Evolutionary conservation across 345 rosid species (phyloP).

Genomic region (Isatis tinctoria): DNA sequence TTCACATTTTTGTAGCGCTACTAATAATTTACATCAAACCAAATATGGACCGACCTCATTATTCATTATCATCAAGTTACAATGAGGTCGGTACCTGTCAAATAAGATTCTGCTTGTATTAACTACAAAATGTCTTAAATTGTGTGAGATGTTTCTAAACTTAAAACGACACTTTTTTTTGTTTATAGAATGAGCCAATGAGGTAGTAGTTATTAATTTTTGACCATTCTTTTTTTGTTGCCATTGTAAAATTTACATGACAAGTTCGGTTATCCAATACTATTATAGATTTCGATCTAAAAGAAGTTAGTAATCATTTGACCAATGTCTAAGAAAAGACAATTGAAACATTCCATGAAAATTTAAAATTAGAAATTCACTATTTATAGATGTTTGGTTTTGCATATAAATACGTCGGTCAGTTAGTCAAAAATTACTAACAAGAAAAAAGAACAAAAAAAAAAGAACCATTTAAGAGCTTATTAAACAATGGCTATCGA

Average conservation of each 20-base stretch:
- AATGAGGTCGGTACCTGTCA: no score
- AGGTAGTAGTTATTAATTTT: neutral
- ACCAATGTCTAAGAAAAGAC: conserved; percentile 9
- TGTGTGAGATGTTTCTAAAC: neutral
- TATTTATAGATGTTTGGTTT: conserved; percentile 3
- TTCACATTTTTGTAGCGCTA: conserved; percentile 24
- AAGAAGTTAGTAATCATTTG: neutral
- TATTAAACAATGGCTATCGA: conserved; percentile 27
- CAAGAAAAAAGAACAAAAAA: neutral
- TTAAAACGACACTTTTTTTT: no score
- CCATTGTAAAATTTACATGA: neutral
- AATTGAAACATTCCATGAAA: conserved; percentile 12
- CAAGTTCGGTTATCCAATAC: neutral
- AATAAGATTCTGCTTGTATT: neutral
- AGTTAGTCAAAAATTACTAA: neutral
- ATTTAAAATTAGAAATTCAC: neutral
- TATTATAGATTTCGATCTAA: conserved; percentile 4
- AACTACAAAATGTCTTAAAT: neutral
- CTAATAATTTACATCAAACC: neutral
- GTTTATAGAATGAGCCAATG: no score
- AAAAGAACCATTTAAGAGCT: conserved; percentile 14
- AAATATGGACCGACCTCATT: conserved; percentile 12
- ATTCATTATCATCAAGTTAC: no score
- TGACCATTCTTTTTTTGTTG: neutral
- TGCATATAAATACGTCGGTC: neutral